These are phyloP conservation scores for Adansonia grandidieri DNA, from an alignment of 441 rosid genomes.

Conservation along the genomic window DNA sequence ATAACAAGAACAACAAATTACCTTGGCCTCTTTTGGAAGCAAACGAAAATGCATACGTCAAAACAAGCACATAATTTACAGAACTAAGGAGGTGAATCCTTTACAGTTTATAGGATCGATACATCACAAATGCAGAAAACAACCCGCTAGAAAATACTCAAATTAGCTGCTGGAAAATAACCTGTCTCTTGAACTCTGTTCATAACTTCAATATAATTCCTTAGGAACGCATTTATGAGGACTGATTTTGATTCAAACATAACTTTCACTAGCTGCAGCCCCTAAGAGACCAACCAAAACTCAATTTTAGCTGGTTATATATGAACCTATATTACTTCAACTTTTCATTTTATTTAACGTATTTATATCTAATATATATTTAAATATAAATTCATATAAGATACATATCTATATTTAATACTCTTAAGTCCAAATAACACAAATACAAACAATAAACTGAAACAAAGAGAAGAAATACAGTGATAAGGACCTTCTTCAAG, in stretches of 20 bases:
- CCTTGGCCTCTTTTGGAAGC: background rate
- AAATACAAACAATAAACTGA: background rate
- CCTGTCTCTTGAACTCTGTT: background rate
- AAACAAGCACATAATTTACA: background rate
- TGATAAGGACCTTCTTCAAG: background rate
- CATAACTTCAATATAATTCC: background rate
- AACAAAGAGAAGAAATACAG: background rate
- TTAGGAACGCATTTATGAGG: constrained; percentile 14
- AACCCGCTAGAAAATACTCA: background rate
- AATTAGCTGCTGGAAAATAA: background rate
- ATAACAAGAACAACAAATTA: background rate
- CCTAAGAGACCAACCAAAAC: background rate
- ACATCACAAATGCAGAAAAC: background rate
- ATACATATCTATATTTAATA: no score
- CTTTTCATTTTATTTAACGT: no score
- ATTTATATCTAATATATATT: no score
- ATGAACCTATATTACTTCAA: no score
- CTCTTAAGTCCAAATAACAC: no score
- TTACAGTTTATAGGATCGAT: background rate
- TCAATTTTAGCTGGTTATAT: background rate
- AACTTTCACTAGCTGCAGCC: background rate
- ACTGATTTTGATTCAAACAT: constrained; percentile 17
- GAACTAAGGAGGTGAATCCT: background rate
- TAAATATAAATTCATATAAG: no score
- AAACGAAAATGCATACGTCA: background rate